A percentile compares a stretch with the other conserved stretches of the same genome.
Conservation (phyloP, 805 yeast genomes). For the Metschnikowia lachancei region DNA sequence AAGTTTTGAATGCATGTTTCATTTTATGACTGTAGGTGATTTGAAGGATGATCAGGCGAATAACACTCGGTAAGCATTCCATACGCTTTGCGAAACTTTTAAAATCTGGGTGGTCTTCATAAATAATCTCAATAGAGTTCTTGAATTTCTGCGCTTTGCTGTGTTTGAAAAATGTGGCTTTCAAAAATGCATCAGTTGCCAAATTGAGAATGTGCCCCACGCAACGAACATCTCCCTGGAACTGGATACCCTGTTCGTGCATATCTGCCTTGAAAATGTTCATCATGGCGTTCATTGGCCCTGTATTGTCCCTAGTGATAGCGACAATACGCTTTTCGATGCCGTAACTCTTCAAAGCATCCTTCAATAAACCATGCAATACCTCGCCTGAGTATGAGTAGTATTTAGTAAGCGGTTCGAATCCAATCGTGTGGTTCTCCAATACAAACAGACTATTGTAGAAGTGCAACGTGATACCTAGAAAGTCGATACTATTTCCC, state of each 20-base stretch:
- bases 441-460: neutral
- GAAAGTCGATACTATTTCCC: conserved; percentile 1
- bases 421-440: conserved; percentile 4
- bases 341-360: conserved; percentile 2
- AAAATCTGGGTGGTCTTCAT: neutral
- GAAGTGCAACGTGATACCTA: conserved; percentile 4
- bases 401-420: neutral
- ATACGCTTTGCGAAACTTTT: neutral
- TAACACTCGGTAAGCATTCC: neutral
- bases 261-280: neutral
- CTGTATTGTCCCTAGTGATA: conserved; percentile 1
- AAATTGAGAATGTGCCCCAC: conserved; percentile 3
- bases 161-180: conserved; percentile 1
- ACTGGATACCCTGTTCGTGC: neutral
- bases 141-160: neutral
- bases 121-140: neutral
- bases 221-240: conserved; percentile 5
- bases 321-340: conserved; percentile 5
- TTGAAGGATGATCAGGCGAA: conserved; percentile 2
- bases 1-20: neutral
- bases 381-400: neutral
- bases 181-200: neutral
- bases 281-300: conserved; percentile 1
- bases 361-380: neutral
- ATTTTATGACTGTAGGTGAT: neutral